Conservation (phyloP, 768 basidiomycete genomes). For the Crassisporium funariophilum region DNA sequence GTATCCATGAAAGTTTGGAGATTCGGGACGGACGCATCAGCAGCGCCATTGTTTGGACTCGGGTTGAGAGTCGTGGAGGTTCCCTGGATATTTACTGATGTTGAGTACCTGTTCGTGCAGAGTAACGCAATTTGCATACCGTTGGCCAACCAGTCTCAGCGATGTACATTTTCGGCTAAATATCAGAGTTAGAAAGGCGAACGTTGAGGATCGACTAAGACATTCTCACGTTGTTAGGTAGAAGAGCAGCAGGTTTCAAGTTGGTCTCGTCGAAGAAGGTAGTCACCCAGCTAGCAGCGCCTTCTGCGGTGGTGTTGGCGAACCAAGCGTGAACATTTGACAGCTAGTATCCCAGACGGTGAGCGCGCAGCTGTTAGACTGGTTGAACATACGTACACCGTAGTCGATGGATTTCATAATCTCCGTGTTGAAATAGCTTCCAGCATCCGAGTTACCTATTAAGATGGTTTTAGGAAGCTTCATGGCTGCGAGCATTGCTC, state of each 20-base stretch:
- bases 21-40: constrained; percentile 58
- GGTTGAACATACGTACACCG: constrained; percentile 49
- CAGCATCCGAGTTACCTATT: constrained; percentile 86
- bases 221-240: constrained; percentile 57
- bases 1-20: constrained; percentile 80
- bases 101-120: neutral
- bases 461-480: constrained; percentile 63
- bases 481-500: constrained; percentile 51
- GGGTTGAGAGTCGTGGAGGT: constrained; percentile 57
- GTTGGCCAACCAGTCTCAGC: constrained; percentile 90
- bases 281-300: constrained; percentile 83
- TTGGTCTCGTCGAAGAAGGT: constrained; percentile 76
- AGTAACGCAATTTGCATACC: constrained; percentile 33
- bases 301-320: constrained; percentile 67
- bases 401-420: constrained; percentile 68
- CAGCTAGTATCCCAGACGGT: too few relatives aligned
- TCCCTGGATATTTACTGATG: constrained; percentile 34
- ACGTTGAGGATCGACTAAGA: neutral
- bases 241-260: constrained; percentile 53
- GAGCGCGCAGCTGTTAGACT: too few relatives aligned
- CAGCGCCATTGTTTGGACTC: constrained; percentile 73
- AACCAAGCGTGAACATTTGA: constrained; percentile 97
- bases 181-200: constrained; percentile 3
- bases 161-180: constrained; percentile 76
- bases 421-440: constrained; percentile 74